Percentiles rank a stretch among this genome's conserved stretches.
Conservation (phyloP, 2,329 filamentous ascomycete species). For the Rutstroemia sp. region DNA sequence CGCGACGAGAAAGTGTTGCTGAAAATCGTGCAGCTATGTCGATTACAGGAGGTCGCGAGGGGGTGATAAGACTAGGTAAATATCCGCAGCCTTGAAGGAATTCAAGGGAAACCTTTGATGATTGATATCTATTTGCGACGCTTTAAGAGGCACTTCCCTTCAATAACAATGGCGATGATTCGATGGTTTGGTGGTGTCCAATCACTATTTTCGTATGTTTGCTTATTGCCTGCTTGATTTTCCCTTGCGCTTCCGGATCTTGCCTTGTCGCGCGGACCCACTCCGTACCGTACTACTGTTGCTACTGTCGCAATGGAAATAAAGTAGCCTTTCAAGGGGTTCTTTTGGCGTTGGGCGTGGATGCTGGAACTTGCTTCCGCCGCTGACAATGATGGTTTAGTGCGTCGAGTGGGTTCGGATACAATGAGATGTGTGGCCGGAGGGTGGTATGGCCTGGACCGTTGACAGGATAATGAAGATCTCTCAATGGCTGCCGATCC, state of each 20-base stretch:
- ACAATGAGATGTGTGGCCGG: neutral
- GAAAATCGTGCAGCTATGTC: neutral
- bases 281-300: neutral
- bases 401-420: neutral
- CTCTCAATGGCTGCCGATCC: constrained; percentile 1
- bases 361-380: constrained; percentile 4
- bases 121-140: neutral
- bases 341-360: constrained; percentile 5
- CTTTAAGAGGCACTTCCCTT: neutral
- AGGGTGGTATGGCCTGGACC: neutral
- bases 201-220: constrained; percentile 1
- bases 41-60: neutral
- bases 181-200: neutral
- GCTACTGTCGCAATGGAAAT: constrained; percentile 1
- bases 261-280: constrained; percentile 2
- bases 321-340: constrained; percentile 1
- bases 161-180: neutral
- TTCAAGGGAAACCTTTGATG: neutral
- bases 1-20: neutral
- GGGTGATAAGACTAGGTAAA: neutral
- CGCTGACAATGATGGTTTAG: constrained; percentile 2
- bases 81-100: neutral
- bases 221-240: neutral
- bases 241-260: neutral
- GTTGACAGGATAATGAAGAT: neutral